Base-by-base conservation (phyloP, 257 asterid genomes). In the Penstemon eatonii region DNA sequence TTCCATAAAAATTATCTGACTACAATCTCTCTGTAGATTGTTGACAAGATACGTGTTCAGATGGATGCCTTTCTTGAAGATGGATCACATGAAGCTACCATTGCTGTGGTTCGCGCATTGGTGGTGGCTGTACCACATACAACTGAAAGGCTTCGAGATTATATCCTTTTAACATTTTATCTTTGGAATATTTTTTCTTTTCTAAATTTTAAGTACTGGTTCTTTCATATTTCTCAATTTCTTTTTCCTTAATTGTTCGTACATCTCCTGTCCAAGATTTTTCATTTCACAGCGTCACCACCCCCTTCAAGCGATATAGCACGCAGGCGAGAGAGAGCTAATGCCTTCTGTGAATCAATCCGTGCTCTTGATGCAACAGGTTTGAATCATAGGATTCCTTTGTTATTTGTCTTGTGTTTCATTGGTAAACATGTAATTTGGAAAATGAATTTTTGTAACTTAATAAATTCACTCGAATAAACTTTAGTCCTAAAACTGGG, bases 301-400 rank as follows among this genome's bases (percentile, higher is more conserved):
- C 73, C 80, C 69, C 83, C 89, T 79, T 83, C 97, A 78, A 89
- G 68, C 76, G 95, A 89, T 71, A 70, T 89, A 79, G 65, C 38
- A 70, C 86, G 88, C 53, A 86, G 90, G 45, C 87, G 91, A 54
- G 97, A 94, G 67, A 83, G 96, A 81, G 90, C 91, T 43, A 80
- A 94, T 71, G 97, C 96, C 50, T 89, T 86, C 80, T 94, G 97
- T 74, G 99, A 94, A 89, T 74, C 99, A 70, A 91, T 91, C 61
- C 97, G 97, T 64, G 99, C 99, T 71, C 97, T 94, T 55, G 99
- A 94, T 84, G 96, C 97, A 46, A 84, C 96, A 73, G 99, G 99
- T 94, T 66, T 74, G 78, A 70, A 73, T 65, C 79, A 60, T 46
- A 6, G 49, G 60, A 53, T 65, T 66, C 49, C 72, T 66, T 43